phyloP scores from a whole-genome alignment of 306 rosid species.

The Morella rubra region DNA sequence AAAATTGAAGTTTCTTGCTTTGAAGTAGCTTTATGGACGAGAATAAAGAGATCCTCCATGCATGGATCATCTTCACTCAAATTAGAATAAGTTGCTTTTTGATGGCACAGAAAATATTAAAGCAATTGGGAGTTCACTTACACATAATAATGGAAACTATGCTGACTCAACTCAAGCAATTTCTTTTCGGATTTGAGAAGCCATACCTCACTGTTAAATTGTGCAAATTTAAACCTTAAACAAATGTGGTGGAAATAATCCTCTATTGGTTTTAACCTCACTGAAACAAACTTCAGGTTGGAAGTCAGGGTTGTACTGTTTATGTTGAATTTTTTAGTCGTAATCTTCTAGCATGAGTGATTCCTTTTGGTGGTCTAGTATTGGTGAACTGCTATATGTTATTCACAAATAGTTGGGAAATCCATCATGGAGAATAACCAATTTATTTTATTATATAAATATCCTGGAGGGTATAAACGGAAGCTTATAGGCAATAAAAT shows the following conservation, averaged over 20 bases:
- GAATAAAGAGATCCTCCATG: not conserved
- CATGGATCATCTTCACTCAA: not conserved
- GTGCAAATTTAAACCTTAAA: not conserved
- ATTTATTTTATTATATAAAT: no score
- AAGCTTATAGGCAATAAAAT: no score
- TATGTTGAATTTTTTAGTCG: not conserved
- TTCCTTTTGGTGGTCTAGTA: not conserved
- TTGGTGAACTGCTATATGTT: not conserved
- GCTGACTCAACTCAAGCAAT: not conserved
- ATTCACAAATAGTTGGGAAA: not conserved
- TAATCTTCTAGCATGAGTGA: not conserved
- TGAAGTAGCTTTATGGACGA: not conserved
- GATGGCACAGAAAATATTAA: not conserved
- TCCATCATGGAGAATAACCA: not conserved
- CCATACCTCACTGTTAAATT: not conserved
- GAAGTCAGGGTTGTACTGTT: not conserved
- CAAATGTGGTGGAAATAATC: no score
- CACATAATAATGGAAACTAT: not conserved
- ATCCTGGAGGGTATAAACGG: no score
- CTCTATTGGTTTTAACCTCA: no score
- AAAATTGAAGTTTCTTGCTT: not conserved
- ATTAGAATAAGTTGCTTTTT: not conserved
- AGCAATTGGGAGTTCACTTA: not conserved
- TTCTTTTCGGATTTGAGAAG: not conserved
- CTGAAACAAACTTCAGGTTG: not conserved